Conservation (phyloP, 345 rosid species). For the Adansonia digitata region DNA sequence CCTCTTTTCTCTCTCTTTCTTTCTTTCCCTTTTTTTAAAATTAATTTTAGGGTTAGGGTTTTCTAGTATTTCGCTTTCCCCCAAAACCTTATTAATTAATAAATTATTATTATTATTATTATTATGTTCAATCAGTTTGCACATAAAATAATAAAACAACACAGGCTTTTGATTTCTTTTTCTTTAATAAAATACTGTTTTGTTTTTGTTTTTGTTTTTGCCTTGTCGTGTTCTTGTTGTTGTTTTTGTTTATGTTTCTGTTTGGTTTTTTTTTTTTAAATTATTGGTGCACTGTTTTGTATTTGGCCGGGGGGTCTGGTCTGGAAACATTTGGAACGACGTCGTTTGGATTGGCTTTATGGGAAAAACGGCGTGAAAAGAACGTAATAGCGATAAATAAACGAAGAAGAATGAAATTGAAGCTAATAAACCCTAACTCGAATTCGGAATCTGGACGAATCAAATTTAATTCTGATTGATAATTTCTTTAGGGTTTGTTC, state of each 20-base stretch:
- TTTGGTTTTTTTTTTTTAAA: too few species aligned
- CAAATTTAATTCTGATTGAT: background rate
- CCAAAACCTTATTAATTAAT: background rate
- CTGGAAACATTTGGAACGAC: background rate
- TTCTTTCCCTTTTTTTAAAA: background rate
- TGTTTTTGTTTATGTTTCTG: background rate
- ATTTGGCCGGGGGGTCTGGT: background rate
- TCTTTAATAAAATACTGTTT: background rate
- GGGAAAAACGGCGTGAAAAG: background rate
- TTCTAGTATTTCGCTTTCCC: background rate
- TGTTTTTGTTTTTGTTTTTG: background rate
- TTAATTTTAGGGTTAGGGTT: background rate
- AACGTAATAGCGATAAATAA: background rate
- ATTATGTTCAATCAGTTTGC: background rate
- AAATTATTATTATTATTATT: too few species aligned
- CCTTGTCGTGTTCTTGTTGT: background rate
- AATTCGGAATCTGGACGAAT: background rate
- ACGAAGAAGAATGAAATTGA: background rate
- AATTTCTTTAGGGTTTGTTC: background rate
- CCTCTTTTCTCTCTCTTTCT: background rate
- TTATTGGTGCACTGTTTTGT: background rate
- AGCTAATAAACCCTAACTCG: background rate
- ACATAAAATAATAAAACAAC: background rate
- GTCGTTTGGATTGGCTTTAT: background rate
- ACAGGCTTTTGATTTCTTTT: background rate